A percentile compares a stretch with the other conserved stretches of the same genome.
These are phyloP conservation scores for Coemansia sp. DNA, from an alignment of 192 early-diverging fungal genomes.

Conservation along the genomic window DNA sequence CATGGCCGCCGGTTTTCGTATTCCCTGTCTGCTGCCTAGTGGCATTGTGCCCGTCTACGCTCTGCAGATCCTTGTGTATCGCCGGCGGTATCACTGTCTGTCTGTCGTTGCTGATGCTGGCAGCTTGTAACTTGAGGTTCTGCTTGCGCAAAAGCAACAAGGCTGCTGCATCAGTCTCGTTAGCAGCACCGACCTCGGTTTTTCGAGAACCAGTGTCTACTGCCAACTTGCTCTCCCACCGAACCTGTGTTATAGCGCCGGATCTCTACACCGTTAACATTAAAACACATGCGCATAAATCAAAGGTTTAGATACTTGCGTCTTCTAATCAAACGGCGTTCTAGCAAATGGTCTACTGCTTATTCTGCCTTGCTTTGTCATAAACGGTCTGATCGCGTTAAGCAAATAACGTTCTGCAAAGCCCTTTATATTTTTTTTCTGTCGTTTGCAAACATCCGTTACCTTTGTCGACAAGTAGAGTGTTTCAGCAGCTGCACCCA, in stretches of 20 bases:
- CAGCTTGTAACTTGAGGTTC: not conserved
- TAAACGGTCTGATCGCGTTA: too few relatives aligned
- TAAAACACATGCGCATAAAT: not conserved
- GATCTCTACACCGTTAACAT: constrained; percentile 3
- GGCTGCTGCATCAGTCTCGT: constrained; percentile 7
- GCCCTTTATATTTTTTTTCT: too few relatives aligned
- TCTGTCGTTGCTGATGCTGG: constrained; percentile 3
- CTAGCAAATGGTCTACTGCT: not conserved
- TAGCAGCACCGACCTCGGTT: not conserved
- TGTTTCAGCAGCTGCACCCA: not conserved
- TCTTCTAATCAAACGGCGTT: not conserved
- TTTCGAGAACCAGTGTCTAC: not conserved
- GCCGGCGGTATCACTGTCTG: constrained; percentile 34
- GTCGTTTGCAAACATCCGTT: not conserved
- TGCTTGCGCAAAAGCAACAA: constrained; percentile 23
- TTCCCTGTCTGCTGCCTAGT: not conserved
- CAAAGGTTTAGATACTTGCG: not conserved
- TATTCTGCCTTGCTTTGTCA: too few relatives aligned
- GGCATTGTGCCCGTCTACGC: not conserved
- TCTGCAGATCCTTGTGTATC: not conserved
- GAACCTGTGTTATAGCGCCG: constrained; percentile 17
- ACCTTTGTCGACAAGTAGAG: not conserved
- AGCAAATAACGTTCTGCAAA: too few relatives aligned
- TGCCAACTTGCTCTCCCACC: constrained; percentile 35
- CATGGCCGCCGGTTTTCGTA: not conserved